Evolutionary conservation across 2,329 filamentous ascomycete species (phyloP), one percentile per base, ranked within the genome.

Genomic region (Penicillium polonicum): DNA sequence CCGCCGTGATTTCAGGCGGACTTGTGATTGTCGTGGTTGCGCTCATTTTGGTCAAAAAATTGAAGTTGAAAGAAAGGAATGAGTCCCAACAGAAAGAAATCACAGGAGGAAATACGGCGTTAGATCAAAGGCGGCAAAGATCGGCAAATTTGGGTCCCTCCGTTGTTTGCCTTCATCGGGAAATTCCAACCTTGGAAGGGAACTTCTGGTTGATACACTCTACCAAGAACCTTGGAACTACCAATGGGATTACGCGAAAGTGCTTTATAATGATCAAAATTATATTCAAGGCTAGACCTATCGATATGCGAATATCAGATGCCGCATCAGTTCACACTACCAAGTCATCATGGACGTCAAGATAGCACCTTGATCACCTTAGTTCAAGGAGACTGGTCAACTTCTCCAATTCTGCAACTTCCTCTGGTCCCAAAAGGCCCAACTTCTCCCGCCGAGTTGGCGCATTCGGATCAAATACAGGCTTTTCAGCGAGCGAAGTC

Each of bases 1-100:
- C 86, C 19, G 92, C 91, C 52, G 91, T 96, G 71, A 95, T 91
- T 55, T 84, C 81, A 70, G 86, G 81, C 41, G 81, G 68, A 57
- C 75, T 72, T 23, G 80, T 80, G 31, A 78, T 73, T 38, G 78
- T 79, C 39, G 77, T 81, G 27, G 81, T 82, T 35, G 82, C 81
- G 13, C 67, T 74, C 72, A 74, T 76, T 7, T 58, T 69, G 57
- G 27, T 21, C n/a, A 12, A 38, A 23, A 38, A 42, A 15, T 29
- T 19, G 21, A 27, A 38, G 25, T 41, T 41, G 27, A 48, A 42
- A 29, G n/a, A 25, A 46, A 57, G 49, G 17, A 43, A 35, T 33
- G 17, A 15, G 29, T 21, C 39, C 21, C 21, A 52, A 52, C 39
- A 27, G 25, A 45, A 38, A 48, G 38, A 55, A 46, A 53, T 42